Conservation (phyloP, 306 rosid species). For the Cyamopsis tetragonoloba region DNA sequence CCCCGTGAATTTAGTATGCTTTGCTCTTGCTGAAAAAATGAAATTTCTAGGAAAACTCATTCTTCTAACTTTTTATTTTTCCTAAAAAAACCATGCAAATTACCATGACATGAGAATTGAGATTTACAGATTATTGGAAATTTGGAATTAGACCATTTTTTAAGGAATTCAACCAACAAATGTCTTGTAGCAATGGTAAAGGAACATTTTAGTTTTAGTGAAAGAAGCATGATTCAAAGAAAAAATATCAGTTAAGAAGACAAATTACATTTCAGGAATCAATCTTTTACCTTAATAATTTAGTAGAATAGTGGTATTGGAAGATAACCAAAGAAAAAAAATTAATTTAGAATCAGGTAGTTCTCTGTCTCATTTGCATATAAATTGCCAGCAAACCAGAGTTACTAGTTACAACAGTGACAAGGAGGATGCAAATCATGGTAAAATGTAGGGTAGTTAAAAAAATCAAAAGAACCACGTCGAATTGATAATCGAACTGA, state of each 20-base stretch:
- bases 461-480: no score
- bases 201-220: no score
- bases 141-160: slow-evolving; percentile 2
- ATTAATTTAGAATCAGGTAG: no score
- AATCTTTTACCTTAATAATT: no score
- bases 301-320: no score
- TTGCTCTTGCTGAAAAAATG: slow-evolving; percentile 10
- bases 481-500: no score
- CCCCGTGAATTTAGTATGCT: slow-evolving; percentile 22
- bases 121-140: background rate
- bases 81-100: background rate
- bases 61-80: background rate
- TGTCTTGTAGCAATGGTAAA: no score
- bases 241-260: no score
- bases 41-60: slow-evolving; percentile 10
- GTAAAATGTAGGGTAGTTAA: no score
- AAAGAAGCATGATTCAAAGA: no score
- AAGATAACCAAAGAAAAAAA: no score
- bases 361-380: background rate
- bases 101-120: background rate
- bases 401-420: background rate
- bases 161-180: background rate
- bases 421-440: slow-evolving; percentile 9
- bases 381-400: background rate
- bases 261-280: no score